These are phyloP conservation scores for Tulasnella sp. DNA, from an alignment of 768 basidiomycete species.

Conservation along the genomic window DNA sequence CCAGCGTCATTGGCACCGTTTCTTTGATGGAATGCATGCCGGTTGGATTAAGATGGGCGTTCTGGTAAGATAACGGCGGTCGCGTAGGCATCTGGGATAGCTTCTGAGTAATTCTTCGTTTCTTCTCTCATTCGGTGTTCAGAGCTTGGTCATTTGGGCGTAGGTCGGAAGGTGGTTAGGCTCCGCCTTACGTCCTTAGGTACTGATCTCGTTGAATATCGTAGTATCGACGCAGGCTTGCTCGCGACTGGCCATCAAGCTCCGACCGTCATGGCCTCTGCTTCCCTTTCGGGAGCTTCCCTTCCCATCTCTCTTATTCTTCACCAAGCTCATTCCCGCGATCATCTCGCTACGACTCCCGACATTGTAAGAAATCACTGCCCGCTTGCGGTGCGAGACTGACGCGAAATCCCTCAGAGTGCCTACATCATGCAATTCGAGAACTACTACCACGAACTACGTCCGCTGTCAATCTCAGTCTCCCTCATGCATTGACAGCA, in stretches of 20 bases:
- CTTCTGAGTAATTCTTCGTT: neutral
- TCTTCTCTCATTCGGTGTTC: neutral
- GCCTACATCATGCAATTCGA: constrained; percentile 8
- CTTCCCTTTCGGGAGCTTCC: neutral
- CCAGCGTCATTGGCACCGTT: neutral
- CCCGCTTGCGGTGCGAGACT: no score
- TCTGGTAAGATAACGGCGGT: neutral
- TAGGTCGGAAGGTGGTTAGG: neutral
- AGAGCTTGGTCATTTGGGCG: neutral
- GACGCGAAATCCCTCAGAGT: neutral
- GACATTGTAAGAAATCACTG: constrained; percentile 2
- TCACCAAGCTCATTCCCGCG: neutral
- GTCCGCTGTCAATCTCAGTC: constrained; percentile 4
- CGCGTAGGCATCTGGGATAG: neutral
- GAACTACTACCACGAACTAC: constrained; percentile 4
- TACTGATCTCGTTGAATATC: neutral
- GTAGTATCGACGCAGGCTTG: neutral
- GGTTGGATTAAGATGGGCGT: neutral
- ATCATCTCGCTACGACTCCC: neutral
- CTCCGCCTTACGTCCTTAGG: neutral
- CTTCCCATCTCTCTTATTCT: neutral
- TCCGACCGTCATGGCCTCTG: neutral
- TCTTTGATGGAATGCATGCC: neutral
- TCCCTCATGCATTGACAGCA: constrained; percentile 5
- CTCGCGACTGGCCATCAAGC: neutral